Base-by-base conservation (phyloP, 352 stramenopile species). In the Phytophthora pinifolia region DNA sequence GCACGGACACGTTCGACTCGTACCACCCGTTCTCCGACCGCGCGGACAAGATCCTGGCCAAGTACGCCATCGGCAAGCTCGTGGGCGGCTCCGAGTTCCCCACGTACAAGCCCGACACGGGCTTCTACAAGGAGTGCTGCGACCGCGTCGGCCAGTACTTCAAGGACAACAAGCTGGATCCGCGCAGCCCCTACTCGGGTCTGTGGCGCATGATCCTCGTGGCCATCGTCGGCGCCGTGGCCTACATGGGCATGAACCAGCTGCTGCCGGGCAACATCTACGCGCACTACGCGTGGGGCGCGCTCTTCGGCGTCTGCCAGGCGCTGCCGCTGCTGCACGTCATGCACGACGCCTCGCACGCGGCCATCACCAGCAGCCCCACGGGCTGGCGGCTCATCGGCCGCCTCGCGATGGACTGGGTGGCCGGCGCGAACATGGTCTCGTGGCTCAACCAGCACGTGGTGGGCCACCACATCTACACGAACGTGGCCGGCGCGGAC, bases 371-470 rank as follows among this genome's bases (percentile, higher is more conserved):
- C 5, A 92, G 82, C 62, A 86, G 70, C 54, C 86, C 76, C 9
- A 80, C 63, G 44, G 54, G 88, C 36, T 96, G 86, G 75, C 74
- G 68, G 20, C 49, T 92, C 31, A 88, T 86, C 31, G 91, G 74
- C 45, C 86, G 82, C 52, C 83, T 79, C 42, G 84, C 72, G 34
- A 90, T 98, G 76, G 89, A 98, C 69, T 97, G 89, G 80, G 92
- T 96, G 29, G 82, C 88, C 14, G 91, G 90, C 27, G 85, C 83
- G n/a, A 94, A 74, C 75, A 97, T 96, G 85, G 72, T 87, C 53
- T 97, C 83, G 73, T 98, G 89, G 93, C 83, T 97, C 31, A 95
- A 98, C 64, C 94, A 98, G 73, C 94, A 98, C 77, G 92, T 97
- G 6, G 91, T 98, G 54, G 94, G 90, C 43, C 94, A 98, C 73